Conservation (phyloP, 2,329 filamentous ascomycete species). For the Macrophomina pseudophaseolina region DNA sequence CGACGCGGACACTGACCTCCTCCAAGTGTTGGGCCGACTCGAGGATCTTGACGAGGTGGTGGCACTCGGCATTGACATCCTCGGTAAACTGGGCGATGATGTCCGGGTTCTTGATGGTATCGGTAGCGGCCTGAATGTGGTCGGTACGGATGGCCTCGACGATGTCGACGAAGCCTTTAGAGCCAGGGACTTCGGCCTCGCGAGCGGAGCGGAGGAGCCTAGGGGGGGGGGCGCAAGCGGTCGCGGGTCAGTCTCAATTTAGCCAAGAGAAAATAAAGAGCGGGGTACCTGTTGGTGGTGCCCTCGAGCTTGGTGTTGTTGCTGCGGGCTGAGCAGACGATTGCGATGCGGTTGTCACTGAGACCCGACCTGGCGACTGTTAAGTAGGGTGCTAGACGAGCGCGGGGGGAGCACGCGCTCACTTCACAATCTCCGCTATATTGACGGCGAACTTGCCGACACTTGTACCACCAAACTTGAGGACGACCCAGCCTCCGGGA, state of each 20-base stretch:
- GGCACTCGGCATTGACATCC: slow-evolving; percentile 79
- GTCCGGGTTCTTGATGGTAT: slow-evolving; percentile 45
- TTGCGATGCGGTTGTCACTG: slow-evolving; percentile 74
- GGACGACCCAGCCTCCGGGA: slow-evolving; percentile 75
- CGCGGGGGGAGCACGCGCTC: slow-evolving; percentile 49
- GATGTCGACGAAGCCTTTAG: slow-evolving; percentile 69
- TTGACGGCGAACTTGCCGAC: slow-evolving; percentile 85
- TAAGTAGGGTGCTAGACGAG: slow-evolving; percentile 13
- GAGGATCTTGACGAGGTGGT: slow-evolving; percentile 76
- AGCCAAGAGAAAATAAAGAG: slow-evolving; percentile 7
- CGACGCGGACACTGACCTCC: slow-evolving; percentile 57
- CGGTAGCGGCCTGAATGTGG: slow-evolving; percentile 74
- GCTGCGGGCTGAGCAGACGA: slow-evolving; percentile 95
- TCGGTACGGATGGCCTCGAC: slow-evolving; percentile 83
- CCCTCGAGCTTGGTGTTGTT: slow-evolving; percentile 93
- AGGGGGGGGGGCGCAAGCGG: background rate
- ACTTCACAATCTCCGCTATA: slow-evolving; percentile 68
- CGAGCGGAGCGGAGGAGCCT: slow-evolving; percentile 54
- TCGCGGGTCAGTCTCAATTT: slow-evolving; percentile 10
- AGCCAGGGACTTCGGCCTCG: slow-evolving; percentile 49
- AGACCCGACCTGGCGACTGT: slow-evolving; percentile 54
- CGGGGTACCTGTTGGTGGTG: slow-evolving; percentile 87
- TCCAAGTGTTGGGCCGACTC: slow-evolving; percentile 64
- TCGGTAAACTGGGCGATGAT: slow-evolving; percentile 61
- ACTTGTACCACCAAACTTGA: slow-evolving; percentile 95